These are phyloP conservation scores for Sporothrix brunneoviolacea DNA, from an alignment of 2,329 filamentous ascomycete genomes.

Conservation along the genomic window DNA sequence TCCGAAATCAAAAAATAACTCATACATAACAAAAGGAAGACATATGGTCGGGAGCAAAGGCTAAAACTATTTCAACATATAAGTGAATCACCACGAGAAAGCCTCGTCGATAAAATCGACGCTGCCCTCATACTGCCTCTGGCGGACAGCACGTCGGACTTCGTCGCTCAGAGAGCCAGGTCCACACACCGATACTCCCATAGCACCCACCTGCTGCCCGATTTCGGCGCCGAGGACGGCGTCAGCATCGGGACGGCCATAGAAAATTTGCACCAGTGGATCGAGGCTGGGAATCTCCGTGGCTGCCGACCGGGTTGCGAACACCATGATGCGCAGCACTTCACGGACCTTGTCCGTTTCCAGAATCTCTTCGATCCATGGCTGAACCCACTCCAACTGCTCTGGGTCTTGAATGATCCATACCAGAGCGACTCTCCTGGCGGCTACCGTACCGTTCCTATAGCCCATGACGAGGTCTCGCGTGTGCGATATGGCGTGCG, in stretches of 20 bases:
- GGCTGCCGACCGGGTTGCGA: slow-evolving; percentile 67
- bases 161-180: slow-evolving; percentile 69
- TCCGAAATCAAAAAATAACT: no score
- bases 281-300: slow-evolving; percentile 77
- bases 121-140: slow-evolving; percentile 55
- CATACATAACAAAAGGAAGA: no score
- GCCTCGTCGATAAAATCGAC: slow-evolving; percentile 77
- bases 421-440: slow-evolving; percentile 64
- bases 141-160: slow-evolving; percentile 60
- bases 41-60: no score
- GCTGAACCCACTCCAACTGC: slow-evolving; percentile 75
- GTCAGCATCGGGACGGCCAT: slow-evolving; percentile 68
- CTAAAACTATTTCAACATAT: no score
- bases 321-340: slow-evolving; percentile 68
- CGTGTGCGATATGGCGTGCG: slow-evolving; percentile 70
- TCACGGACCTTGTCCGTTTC: slow-evolving; percentile 69
- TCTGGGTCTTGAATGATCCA: slow-evolving; percentile 77
- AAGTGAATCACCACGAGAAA: slow-evolving; percentile 54
- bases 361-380: slow-evolving; percentile 76
- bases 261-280: slow-evolving; percentile 77
- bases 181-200: slow-evolving; percentile 69
- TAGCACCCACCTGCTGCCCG: slow-evolving; percentile 65
- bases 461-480: slow-evolving; percentile 65
- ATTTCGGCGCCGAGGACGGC: slow-evolving; percentile 67
- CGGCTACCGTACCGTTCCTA: slow-evolving; percentile 61